Evolutionary conservation across 805 yeast species (phyloP).

Genomic region (Starmerella scarabaei): DNA sequence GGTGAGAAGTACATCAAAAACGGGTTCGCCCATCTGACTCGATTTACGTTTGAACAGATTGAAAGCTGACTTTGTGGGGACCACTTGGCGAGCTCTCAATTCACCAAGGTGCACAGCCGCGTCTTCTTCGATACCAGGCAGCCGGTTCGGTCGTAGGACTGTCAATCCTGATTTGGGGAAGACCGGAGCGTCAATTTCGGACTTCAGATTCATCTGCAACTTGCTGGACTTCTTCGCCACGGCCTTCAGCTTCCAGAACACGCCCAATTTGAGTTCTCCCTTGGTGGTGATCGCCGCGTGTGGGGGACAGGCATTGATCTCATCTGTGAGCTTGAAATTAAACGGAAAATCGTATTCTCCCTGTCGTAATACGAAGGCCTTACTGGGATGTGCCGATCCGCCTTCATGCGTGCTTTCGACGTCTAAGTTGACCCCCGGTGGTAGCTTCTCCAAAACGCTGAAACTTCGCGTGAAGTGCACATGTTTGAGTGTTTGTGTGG

Average conservation of each 20-base stretch:
- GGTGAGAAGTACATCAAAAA: neutral
- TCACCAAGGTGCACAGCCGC: neutral
- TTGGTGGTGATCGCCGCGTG: constrained; percentile 4
- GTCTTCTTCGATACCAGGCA: neutral
- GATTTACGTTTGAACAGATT: neutral
- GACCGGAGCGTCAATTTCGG: neutral
- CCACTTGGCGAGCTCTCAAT: neutral
- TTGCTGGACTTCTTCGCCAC: constrained; percentile 1
- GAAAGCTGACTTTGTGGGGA: neutral
- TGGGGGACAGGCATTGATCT: constrained; percentile 8
- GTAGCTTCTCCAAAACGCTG: neutral
- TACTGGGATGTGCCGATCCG: neutral
- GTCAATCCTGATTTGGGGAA: constrained; percentile 1
- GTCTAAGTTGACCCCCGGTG: neutral
- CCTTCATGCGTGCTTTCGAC: neutral
- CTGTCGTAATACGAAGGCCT: constrained; percentile 2
- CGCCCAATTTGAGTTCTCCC: constrained; percentile 2
- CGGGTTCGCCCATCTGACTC: neutral
- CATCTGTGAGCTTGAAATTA: constrained; percentile 5
- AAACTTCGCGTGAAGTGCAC: neutral
- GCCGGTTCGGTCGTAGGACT: neutral
- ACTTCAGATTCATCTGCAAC: neutral
- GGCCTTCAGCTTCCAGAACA: constrained; percentile 5
- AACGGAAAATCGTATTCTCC: constrained; percentile 16
- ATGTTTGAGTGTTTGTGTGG: neutral